phyloP scores from a whole-genome alignment of 2,329 filamentous ascomycete genomes.

The Fusarium sp. region DNA sequence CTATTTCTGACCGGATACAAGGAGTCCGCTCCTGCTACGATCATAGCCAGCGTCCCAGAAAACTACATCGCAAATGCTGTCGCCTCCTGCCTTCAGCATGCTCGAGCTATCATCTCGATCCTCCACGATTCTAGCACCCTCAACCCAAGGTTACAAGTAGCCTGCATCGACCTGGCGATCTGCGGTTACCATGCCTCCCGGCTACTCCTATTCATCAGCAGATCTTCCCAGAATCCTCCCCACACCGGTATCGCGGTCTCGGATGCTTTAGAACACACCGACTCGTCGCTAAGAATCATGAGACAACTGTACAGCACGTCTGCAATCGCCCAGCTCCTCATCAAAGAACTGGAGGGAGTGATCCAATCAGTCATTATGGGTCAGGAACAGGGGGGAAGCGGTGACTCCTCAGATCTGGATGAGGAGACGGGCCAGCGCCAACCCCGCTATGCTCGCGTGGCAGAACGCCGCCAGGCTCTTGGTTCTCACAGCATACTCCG shows the following conservation, averaged over 20 bases:
- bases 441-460: conserved; percentile 6
- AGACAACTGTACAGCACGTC: neutral
- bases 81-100: conserved; percentile 50
- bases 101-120: conserved; percentile 50
- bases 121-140: conserved; percentile 29
- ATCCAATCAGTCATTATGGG: neutral
- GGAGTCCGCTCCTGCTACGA: conserved; percentile 48
- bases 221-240: neutral
- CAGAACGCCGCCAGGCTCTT: neutral
- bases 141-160: neutral
- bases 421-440: neutral
- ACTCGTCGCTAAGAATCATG: neutral
- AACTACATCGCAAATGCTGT: conserved; percentile 44
- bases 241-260: neutral
- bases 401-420: conserved; percentile 5
- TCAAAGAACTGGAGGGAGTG: conserved; percentile 6
- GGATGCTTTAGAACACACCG: neutral
- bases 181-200: conserved; percentile 16
- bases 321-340: neutral
- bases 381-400: neutral
- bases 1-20: conserved; percentile 52
- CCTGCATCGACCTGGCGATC: conserved; percentile 5
- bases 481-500: conserved; percentile 16
- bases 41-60: neutral
- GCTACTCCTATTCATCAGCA: conserved; percentile 9